Conservation (phyloP, 169 alveolate species). For the Fabrea salina region DNA sequence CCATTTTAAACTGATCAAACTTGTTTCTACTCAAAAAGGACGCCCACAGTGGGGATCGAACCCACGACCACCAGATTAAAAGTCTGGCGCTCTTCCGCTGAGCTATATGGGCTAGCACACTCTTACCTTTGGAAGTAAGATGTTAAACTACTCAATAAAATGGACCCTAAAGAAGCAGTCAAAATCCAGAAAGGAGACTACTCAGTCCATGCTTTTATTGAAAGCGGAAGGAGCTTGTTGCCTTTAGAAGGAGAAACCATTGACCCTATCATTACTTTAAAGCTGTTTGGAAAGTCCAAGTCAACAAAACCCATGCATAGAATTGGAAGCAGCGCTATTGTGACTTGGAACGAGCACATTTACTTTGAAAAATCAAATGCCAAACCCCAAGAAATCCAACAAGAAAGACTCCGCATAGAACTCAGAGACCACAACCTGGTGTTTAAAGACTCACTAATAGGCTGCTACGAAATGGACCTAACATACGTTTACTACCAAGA, state of each 20-base stretch:
- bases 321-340: conserved; percentile 38
- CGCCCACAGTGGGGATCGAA: too few relatives aligned
- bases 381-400: conserved; percentile 28
- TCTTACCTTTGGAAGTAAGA: too few relatives aligned
- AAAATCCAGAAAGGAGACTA: conserved; percentile 33
- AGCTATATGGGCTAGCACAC: too few relatives aligned
- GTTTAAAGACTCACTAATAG: conserved; percentile 50
- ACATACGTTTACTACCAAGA: conserved; percentile 61
- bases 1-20: too few relatives aligned
- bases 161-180: too few relatives aligned
- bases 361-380: conserved; percentile 48
- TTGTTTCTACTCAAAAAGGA: too few relatives aligned
- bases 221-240: not conserved
- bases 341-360: conserved; percentile 52
- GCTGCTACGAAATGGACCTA: conserved; percentile 68
- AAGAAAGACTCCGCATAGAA: conserved; percentile 36
- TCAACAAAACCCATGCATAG: conserved; percentile 45
- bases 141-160: too few relatives aligned
- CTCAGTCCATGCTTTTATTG: conserved; percentile 16
- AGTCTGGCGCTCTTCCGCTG: too few relatives aligned
- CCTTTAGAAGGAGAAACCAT: not conserved
- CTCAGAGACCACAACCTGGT: conserved; percentile 42
- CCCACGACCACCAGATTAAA: too few relatives aligned
- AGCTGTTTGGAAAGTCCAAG: conserved; percentile 33
- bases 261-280: conserved; percentile 51